Percentiles rank a stretch among this genome's conserved stretches.
Evolutionary conservation across 164 flowering plant genomes (phyloP).

Genomic region (Annona squamosa): DNA sequence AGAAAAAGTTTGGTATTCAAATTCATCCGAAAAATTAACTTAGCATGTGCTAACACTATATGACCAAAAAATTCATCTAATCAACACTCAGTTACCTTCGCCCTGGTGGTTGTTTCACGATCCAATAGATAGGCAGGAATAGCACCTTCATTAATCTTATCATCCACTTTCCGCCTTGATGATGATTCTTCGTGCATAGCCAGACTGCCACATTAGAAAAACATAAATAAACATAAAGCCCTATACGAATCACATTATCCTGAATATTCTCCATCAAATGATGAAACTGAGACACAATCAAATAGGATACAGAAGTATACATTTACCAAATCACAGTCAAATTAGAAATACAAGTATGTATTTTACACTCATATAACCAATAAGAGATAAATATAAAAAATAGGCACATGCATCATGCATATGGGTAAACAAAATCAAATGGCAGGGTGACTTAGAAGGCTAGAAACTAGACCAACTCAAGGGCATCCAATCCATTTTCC

Average conservation of each 20-base stretch:
- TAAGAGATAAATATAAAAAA: neutral
- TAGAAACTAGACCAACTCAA: too few species aligned
- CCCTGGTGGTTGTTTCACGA: conserved; percentile 90
- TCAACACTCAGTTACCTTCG: conserved; percentile 43
- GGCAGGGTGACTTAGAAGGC: too few species aligned
- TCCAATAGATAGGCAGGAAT: conserved; percentile 87
- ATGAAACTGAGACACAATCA: neutral
- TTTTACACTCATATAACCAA: neutral
- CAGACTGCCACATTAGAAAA: conserved; percentile 41
- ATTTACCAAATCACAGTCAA: neutral
- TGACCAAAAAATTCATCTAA: neutral
- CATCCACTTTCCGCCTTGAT: conserved; percentile 81
- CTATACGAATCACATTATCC: neutral
- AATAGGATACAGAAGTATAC: neutral
- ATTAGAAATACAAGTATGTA: too few species aligned
- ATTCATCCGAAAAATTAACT: neutral
- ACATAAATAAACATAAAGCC: neutral
- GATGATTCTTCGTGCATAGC: conserved; percentile 89
- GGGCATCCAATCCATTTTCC: too few species aligned
- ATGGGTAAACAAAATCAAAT: too few species aligned
- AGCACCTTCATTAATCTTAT: conserved; percentile 84
- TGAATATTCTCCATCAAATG: neutral
- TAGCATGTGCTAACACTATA: neutral
- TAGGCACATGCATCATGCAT: neutral
- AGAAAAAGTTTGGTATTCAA: neutral